Conservation (phyloP, 2,329 filamentous ascomycete genomes). For the Penicillium sp. region DNA sequence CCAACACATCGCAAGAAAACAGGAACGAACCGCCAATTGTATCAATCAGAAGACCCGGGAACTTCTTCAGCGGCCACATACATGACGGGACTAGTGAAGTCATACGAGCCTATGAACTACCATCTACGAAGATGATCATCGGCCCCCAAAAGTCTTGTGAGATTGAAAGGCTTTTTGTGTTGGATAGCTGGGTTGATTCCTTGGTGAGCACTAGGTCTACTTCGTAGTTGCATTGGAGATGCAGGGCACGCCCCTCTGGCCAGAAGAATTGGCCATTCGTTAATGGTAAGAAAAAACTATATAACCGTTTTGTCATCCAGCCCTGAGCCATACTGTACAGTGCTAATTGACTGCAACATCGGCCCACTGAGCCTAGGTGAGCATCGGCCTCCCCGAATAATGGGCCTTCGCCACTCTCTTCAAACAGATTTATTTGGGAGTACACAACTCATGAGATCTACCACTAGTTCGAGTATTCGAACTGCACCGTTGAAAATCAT, state of each 20-base stretch:
- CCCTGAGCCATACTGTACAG: not conserved
- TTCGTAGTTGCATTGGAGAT: not conserved
- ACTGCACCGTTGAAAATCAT: not conserved
- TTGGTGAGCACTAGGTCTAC: not conserved
- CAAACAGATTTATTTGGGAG: not conserved
- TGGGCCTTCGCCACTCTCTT: not conserved
- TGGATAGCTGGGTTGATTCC: not conserved
- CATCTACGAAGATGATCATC: not conserved
- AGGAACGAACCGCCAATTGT: not conserved
- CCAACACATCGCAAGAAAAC: not conserved
- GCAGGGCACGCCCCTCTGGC: not conserved
- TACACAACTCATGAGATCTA: slow-evolving; percentile 2
- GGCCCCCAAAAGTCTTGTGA: not conserved
- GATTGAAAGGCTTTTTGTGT: no score
- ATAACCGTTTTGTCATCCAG: not conserved
- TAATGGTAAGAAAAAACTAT: not conserved
- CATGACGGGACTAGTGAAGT: not conserved
- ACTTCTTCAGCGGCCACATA: not conserved
- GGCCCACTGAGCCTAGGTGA: not conserved
- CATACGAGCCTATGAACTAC: not conserved
- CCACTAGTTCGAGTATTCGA: not conserved
- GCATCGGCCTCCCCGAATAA: not conserved
- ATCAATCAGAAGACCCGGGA: not conserved
- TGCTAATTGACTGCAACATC: not conserved
- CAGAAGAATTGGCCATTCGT: not conserved